These are phyloP conservation scores for Salix viminalis DNA, from an alignment of 345 rosid species.

Conservation along the genomic window DNA sequence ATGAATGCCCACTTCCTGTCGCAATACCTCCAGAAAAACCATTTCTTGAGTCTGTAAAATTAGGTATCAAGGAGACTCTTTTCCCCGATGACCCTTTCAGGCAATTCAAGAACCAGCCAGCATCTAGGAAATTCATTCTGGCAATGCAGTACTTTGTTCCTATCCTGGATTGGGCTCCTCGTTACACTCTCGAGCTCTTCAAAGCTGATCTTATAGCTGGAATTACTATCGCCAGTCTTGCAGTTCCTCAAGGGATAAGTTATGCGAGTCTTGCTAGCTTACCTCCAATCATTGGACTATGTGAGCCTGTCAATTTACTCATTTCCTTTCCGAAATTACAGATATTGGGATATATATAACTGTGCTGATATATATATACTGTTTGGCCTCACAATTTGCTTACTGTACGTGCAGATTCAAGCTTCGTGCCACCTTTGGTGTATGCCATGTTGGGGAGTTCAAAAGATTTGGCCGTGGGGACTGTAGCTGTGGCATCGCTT, in stretches of 20 bases:
- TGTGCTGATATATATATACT: background rate
- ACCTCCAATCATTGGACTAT: constrained; percentile 43
- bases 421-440: constrained; percentile 55
- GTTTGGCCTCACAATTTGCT: background rate
- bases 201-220: constrained; percentile 44
- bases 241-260: constrained; percentile 57
- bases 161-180: constrained; percentile 42
- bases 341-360: background rate
- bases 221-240: constrained; percentile 53
- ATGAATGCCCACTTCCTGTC: constrained; percentile 16
- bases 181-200: constrained; percentile 32
- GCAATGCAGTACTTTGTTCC: constrained; percentile 47
- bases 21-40: constrained; percentile 36
- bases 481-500: constrained; percentile 45
- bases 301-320: constrained; percentile 18
- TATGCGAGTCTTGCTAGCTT: constrained; percentile 46
- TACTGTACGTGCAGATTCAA: constrained; percentile 28
- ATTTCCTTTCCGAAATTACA: background rate
- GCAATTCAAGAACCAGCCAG: constrained; percentile 37
- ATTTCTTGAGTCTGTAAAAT: constrained; percentile 25
- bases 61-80: constrained; percentile 38
- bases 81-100: constrained; percentile 53
- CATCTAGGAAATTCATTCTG: constrained; percentile 23
- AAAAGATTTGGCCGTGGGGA: constrained; percentile 45
- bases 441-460: constrained; percentile 55